phyloP scores from a whole-genome alignment of 1,284 basidiomycete species.

The Athelia sp. region DNA sequence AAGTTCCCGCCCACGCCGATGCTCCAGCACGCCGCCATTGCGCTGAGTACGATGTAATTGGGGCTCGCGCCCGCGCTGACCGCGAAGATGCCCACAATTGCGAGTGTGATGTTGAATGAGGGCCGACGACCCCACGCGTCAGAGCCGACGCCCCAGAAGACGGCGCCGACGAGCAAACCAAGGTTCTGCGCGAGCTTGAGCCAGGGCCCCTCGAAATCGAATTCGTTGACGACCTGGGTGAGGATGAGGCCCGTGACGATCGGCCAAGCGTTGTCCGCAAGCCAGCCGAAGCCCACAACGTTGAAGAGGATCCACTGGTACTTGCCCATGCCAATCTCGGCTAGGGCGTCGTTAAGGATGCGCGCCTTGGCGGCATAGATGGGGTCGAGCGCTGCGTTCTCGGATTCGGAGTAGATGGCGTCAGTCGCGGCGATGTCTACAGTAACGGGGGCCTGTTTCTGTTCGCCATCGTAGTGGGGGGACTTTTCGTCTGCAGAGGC shows the following conservation, averaged over 20 bases:
- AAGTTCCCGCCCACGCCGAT: constrained; percentile 70
- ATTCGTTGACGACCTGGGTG: constrained; percentile 49
- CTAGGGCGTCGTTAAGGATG: constrained; percentile 61
- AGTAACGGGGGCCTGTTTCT: too few relatives aligned
- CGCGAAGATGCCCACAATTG: constrained; percentile 68
- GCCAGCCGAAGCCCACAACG: constrained; percentile 64
- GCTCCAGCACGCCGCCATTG: constrained; percentile 51
- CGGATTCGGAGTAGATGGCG: constrained; percentile 41
- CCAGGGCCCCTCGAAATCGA: constrained; percentile 45
- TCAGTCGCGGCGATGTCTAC: constrained; percentile 16
- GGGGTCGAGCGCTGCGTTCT: constrained; percentile 40
- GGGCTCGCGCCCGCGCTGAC: constrained; percentile 55
- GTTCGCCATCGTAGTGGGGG: constrained; percentile 1
- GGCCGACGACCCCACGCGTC: constrained; percentile 59
- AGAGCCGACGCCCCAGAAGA: constrained; percentile 56
- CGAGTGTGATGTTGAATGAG: constrained; percentile 72
- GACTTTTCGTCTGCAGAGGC: too few relatives aligned
- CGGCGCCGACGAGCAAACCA: constrained; percentile 62
- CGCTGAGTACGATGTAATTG: constrained; percentile 45
- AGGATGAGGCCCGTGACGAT: constrained; percentile 54
- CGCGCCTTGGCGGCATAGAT: constrained; percentile 60
- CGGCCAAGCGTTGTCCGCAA: constrained; percentile 70
- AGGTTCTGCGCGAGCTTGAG: constrained; percentile 52
- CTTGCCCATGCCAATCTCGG: constrained; percentile 69
- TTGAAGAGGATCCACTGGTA: constrained; percentile 61